Evolutionary conservation across 257 asterid species (phyloP), one percentile per base, ranked within the genome.

Genomic region (Nicotiana obtusifolia): DNA sequence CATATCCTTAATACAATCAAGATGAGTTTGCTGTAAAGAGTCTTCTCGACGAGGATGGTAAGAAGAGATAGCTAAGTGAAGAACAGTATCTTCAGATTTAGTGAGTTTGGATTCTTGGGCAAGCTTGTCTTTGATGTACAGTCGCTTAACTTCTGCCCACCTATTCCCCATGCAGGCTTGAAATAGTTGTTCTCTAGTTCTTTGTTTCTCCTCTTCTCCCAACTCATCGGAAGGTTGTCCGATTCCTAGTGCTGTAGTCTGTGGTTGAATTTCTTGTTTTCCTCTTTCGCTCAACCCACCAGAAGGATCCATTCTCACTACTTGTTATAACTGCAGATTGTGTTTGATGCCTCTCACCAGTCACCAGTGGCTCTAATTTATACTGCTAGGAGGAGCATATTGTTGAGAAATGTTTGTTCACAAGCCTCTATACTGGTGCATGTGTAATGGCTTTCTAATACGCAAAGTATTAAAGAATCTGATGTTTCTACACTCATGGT

Each of bases 51-150:
- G 64, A 3, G 83, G 33, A 61, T 82, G 83, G 88, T 82, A 86
- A 54, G 87, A 82, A 13, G 90, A 81, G 84, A 91, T 77, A 5
- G 91, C 90, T 26, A 91, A 78, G 64, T 89, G 93, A 33, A 91
- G 59, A 66, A 90, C 90, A 13, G 95, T 91, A 57, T 88, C 90
- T 59, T 86, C 75, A 3, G 89, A 79, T 71, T 83, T 87, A 1
- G 92, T 91, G 20, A 91, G 88, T 85, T 22, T 84, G 0, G 80
- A 84, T 7, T 0, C 22, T 3, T 14, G 82, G 14, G 81, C 84
- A 0, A 0, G 19, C 15, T 73, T 6, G 15, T 80, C 0, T 0
- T 5, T 10, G 17, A 0, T 1, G 86, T 85, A 87, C 30, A 49
- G 33, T 5, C 44, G 41, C 15, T 1, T 33, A 0, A 89, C 89